Evolutionary conservation across 495 filamentous ascomycete genomes (phyloP).

Genomic region (Talaromyces adpressus): DNA sequence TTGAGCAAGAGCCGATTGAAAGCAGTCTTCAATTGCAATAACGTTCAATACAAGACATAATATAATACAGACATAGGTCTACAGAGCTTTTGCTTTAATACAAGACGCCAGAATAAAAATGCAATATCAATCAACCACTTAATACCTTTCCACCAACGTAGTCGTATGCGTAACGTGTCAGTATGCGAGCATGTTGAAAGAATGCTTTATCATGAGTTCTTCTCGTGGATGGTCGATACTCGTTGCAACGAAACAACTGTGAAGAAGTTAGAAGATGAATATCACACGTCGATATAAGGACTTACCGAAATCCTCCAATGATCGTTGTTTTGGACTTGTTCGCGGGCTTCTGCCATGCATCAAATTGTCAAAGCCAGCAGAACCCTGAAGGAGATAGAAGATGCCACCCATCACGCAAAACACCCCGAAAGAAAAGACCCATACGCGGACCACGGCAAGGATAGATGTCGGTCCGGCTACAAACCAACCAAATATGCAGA

Average conservation of each 20-base stretch:
- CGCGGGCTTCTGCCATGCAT: conserved; percentile 83
- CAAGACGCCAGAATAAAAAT: not conserved
- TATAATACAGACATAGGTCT: conserved; percentile 2
- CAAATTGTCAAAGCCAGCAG: conserved; percentile 74
- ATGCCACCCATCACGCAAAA: conserved; percentile 62
- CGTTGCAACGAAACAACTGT: conserved; percentile 74
- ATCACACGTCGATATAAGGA: conserved; percentile 6
- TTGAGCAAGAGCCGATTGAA: not conserved
- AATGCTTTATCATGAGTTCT: conserved; percentile 21
- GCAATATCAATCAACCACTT: not conserved
- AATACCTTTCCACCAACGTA: not conserved
- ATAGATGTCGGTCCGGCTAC: conserved; percentile 58
- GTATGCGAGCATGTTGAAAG: not conserved
- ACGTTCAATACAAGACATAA: not conserved
- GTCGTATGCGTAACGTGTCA: not conserved
- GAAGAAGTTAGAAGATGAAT: not conserved
- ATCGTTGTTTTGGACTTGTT: conserved; percentile 66
- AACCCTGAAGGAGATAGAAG: conserved; percentile 74
- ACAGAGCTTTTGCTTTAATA: not conserved
- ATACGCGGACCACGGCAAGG: conserved; percentile 76
- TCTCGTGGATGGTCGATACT: conserved; percentile 78
- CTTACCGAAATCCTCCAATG: conserved; percentile 81
- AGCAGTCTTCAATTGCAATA: not conserved
- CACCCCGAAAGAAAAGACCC: conserved; percentile 78
- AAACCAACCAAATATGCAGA: conserved; percentile 79